phyloP scores from a whole-genome alignment of 305 asterid genomes.

The Andrographis paniculata region DNA sequence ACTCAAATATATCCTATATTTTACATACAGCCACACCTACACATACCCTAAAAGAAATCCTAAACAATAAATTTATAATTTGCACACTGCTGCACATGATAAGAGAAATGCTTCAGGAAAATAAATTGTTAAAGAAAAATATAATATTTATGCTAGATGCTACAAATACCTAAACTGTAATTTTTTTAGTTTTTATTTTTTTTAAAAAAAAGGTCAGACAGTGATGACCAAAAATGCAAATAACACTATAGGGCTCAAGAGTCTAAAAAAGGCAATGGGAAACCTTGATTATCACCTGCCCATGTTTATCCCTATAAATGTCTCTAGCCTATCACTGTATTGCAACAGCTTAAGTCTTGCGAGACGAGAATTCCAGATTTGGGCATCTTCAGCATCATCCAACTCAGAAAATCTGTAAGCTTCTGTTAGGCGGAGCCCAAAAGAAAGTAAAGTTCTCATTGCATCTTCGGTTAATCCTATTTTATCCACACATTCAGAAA shows the following conservation, averaged over 20 bases:
- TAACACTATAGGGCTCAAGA: neutral
- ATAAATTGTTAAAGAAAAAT: no score
- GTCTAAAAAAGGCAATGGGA: constrained; percentile 14
- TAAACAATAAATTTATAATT: constrained; percentile 15
- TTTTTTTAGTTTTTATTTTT: no score
- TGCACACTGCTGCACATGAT: constrained; percentile 7
- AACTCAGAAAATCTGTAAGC: constrained; percentile 47
- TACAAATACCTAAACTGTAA: no score
- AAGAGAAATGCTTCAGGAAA: no score
- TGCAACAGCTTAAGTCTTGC: constrained; percentile 77
- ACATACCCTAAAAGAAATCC: constrained; percentile 11
- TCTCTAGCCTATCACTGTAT: constrained; percentile 82
- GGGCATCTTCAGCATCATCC: constrained; percentile 41
- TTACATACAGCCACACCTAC: no score
- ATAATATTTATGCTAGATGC: no score
- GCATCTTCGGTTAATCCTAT: constrained; percentile 84
- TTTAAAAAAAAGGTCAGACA: no score
- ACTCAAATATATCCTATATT: no score
- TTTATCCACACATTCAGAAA: constrained; percentile 66
- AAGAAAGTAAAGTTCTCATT: constrained; percentile 55
- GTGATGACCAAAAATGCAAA: no score
- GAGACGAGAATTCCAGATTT: constrained; percentile 70
- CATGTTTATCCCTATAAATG: constrained; percentile 93
- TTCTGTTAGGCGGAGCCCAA: constrained; percentile 73
- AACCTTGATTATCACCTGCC: constrained; percentile 68